Evolutionary conservation across 2,329 filamentous ascomycete species (phyloP), one percentile per base, ranked within the genome.

Genomic region (Verticillium nubilum): DNA sequence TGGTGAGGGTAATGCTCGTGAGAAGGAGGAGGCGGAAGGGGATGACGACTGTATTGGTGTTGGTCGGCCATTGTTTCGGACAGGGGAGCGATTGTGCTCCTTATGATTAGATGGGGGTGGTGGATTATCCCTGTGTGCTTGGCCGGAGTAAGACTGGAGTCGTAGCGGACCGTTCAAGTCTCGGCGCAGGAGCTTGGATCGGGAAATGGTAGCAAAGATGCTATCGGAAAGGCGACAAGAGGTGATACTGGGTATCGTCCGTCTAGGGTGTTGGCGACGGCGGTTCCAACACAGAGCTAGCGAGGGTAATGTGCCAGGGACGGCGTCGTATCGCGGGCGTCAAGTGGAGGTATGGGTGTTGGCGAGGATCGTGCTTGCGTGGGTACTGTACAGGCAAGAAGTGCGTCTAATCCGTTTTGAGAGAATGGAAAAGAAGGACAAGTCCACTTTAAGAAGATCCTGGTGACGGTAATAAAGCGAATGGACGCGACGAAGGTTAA

Each of bases 61-160:
- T 69, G 68, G 53, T 68, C 66, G 64, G 73, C 73, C 75, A 76
- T 77, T 66, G 63, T 66, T 67, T 66, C 69, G 65, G 37, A 52
- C 33, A 47, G 56, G 56, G 17, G 56, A 63, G 67, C 69, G 68
- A 71, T 67, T 61, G 63, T 62, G 62, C 60, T 62, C 63, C 66
- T 67, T 70, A 74, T 74, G 73, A 72, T 72, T 67, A 58, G 68
- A 47, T 35, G 54, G 54, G 35, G 28, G 29, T 26, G 28, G 52
- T 31, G 27, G 52, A 31, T 28, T 31, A 54, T 47, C 42, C 42
- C 42, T 47, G 52, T 35, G 54, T 28, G 54, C 54, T 26, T 37
- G 54, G 59, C 63, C 65, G 66, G 63, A 56, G 54, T 4, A 47
- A 56, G 54, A 52, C 27, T 61, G 54, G 56, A 57, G 54, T 56